A percentile compares a stretch with the other conserved stretches of the same genome.
Conservation (phyloP, 768 basidiomycete genomes). For the Strobilomyces confusus region DNA sequence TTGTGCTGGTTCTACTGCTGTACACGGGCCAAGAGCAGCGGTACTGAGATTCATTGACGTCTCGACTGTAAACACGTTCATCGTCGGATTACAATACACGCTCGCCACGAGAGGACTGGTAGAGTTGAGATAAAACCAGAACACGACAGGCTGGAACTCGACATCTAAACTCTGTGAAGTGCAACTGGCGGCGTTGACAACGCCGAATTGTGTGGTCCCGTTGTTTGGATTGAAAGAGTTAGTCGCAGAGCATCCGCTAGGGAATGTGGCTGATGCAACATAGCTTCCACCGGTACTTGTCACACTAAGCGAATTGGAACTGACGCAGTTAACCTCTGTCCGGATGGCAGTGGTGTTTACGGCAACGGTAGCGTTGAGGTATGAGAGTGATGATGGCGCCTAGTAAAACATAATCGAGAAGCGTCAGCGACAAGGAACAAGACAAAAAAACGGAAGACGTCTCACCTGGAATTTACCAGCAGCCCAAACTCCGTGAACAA, state of each 20-base stretch:
- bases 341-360: constrained; percentile 48
- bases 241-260: constrained; percentile 42
- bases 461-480: constrained; percentile 48
- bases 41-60: constrained; percentile 44
- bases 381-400: constrained; percentile 36
- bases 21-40: constrained; percentile 38
- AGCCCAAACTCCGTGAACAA: constrained; percentile 50
- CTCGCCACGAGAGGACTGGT: constrained; percentile 39
- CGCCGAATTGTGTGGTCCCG: constrained; percentile 48
- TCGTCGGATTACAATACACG: constrained; percentile 56
- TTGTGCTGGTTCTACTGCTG: constrained; percentile 24
- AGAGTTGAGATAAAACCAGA: constrained; percentile 55
- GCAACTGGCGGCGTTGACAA: constrained; percentile 35
- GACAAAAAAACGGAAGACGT: constrained; percentile 4
- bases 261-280: constrained; percentile 41
- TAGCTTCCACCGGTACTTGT: constrained; percentile 26
- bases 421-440: background rate
- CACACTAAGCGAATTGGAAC: constrained; percentile 31
- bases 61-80: constrained; percentile 41
- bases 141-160: constrained; percentile 55
- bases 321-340: constrained; percentile 46
- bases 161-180: constrained; percentile 29
- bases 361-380: constrained; percentile 50
- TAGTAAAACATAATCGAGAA: constrained; percentile 18
- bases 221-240: constrained; percentile 36